Evolutionary conservation across 306 rosid species (phyloP).

Genomic region (Vigna unguiculata): DNA sequence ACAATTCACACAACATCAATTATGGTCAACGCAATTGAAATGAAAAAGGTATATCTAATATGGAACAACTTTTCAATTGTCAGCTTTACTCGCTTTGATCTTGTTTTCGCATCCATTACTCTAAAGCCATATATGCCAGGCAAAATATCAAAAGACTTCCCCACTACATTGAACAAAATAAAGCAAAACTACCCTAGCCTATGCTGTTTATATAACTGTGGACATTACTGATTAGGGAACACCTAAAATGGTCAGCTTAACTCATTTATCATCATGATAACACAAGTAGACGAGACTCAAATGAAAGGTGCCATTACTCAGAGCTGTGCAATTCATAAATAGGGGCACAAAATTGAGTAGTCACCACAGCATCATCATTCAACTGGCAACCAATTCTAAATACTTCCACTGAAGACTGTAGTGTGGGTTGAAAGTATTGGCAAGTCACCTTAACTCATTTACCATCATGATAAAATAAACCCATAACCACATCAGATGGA

Average conservation of each 20-base stretch:
- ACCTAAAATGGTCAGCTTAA: slow-evolving; percentile 35
- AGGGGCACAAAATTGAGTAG: slow-evolving; percentile 38
- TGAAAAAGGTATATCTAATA: background rate
- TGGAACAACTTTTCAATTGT: background rate
- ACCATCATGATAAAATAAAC: slow-evolving; percentile 30
- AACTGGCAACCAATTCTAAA: slow-evolving; percentile 32
- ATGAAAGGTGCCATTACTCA: slow-evolving; percentile 36
- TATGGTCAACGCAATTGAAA: background rate
- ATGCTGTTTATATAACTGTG: slow-evolving; percentile 7
- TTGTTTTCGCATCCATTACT: slow-evolving; percentile 12
- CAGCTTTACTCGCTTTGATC: slow-evolving; percentile 2
- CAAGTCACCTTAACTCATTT: slow-evolving; percentile 34
- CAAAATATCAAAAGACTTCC: background rate
- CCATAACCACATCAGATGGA: slow-evolving; percentile 47
- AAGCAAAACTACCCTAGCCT: slow-evolving; percentile 37
- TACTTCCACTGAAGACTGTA: slow-evolving; percentile 28
- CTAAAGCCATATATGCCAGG: background rate
- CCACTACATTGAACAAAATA: slow-evolving; percentile 20
- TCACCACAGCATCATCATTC: slow-evolving; percentile 39
- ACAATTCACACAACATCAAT: background rate
- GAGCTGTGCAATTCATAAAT: slow-evolving; percentile 10
- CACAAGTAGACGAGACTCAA: slow-evolving; percentile 30
- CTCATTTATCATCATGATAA: background rate
- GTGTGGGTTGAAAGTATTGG: slow-evolving; percentile 18
- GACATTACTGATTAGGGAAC: slow-evolving; percentile 20